Evolutionary conservation across 2,329 filamentous ascomycete genomes (phyloP).

Genomic region (Teratosphaeria zuluensis): DNA sequence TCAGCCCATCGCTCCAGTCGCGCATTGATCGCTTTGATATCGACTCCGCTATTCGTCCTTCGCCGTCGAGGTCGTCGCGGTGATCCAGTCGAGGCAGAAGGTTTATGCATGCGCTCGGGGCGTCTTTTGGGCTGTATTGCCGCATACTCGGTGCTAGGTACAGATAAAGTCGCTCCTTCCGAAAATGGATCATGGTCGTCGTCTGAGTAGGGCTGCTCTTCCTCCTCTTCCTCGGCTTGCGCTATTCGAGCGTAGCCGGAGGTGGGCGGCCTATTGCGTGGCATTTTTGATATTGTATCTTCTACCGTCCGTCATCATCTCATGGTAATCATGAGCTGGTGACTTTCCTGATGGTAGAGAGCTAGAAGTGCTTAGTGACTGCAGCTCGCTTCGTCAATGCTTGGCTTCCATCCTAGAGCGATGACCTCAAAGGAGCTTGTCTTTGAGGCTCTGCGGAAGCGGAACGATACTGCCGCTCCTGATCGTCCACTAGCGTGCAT

Average conservation of each 20-base stretch:
- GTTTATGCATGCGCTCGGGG: slow-evolving; percentile 34
- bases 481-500: background rate
- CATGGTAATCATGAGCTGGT: background rate
- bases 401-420: background rate
- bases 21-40: slow-evolving; percentile 97
- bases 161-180: slow-evolving; percentile 25
- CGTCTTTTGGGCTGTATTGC: slow-evolving; percentile 38
- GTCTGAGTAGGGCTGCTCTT: slow-evolving; percentile 26
- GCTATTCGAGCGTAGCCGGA: slow-evolving; percentile 44
- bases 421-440: background rate
- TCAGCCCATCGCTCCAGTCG: slow-evolving; percentile 93
- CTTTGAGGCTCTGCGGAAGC: background rate
- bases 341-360: no score
- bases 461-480: background rate
- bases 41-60: slow-evolving; percentile 73
- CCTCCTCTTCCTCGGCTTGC: slow-evolving; percentile 41
- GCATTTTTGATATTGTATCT: background rate
- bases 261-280: slow-evolving; percentile 29
- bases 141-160: slow-evolving; percentile 30
- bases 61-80: slow-evolving; percentile 38
- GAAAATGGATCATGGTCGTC: slow-evolving; percentile 27
- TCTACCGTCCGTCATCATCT: background rate
- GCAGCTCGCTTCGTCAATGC: background rate
- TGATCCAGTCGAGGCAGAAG: slow-evolving; percentile 21
- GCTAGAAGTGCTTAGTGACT: no score